Evolutionary conservation across 2,329 filamentous ascomycete genomes (phyloP).

Genomic region (Akanthomyces muscarius): DNA sequence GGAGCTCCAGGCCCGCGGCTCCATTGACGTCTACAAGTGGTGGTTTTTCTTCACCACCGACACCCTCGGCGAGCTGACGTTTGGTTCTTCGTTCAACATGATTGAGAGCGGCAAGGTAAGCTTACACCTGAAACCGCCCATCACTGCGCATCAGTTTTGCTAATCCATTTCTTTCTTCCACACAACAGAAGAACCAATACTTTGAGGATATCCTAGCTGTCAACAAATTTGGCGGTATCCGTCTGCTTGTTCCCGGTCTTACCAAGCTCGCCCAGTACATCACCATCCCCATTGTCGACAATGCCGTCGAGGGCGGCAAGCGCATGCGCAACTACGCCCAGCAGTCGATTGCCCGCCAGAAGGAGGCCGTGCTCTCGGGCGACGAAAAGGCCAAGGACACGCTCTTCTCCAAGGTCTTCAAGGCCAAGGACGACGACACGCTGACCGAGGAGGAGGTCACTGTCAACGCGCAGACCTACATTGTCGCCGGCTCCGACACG

Average conservation of each 20-base stretch:
- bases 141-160: neutral
- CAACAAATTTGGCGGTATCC: conserved; percentile 23
- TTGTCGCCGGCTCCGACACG: conserved; percentile 50
- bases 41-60: conserved; percentile 52
- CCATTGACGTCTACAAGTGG: conserved; percentile 49
- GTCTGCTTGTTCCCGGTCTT: conserved; percentile 28
- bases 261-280: conserved; percentile 23
- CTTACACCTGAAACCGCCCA: neutral
- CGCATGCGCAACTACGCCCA: conserved; percentile 26
- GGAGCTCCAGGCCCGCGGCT: conserved; percentile 37
- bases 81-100: conserved; percentile 52
- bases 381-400: conserved; percentile 26
- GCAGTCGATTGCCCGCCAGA: conserved; percentile 29
- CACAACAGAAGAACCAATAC: conserved; percentile 14
- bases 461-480: conserved; percentile 40
- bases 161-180: neutral
- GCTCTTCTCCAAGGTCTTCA: conserved; percentile 36
- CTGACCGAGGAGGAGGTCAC: conserved; percentile 32
- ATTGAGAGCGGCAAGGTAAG: conserved; percentile 46
- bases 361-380: conserved; percentile 21
- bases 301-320: conserved; percentile 2
- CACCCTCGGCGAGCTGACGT: conserved; percentile 49
- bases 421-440: conserved; percentile 29
- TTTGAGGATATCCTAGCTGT: conserved; percentile 18
- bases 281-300: conserved; percentile 25